phyloP scores from a whole-genome alignment of 192 early-diverging fungal genomes.

The Paraglomus occultum region DNA sequence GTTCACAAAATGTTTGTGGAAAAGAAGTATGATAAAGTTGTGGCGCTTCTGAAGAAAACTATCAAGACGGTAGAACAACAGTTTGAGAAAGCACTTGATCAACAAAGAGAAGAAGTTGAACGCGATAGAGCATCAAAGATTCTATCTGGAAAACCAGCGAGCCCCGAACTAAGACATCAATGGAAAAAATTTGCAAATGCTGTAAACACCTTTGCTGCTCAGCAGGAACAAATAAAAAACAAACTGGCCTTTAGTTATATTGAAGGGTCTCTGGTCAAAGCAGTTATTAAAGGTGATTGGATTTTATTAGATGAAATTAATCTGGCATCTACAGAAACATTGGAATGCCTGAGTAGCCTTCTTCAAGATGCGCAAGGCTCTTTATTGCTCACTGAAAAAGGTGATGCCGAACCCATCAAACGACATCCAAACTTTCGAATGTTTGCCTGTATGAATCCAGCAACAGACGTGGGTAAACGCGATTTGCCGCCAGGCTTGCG shows the following conservation, averaged over 20 bases:
- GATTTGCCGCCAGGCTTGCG: conserved; percentile 91
- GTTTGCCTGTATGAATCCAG: conserved; percentile 99
- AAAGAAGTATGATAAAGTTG: conserved; percentile 82
- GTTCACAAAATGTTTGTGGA: conserved; percentile 68
- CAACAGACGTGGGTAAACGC: conserved; percentile 96
- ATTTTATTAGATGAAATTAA: conserved; percentile 98
- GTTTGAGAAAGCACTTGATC: conserved; percentile 35
- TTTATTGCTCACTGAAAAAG: conserved; percentile 87
- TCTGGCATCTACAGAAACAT: conserved; percentile 92
- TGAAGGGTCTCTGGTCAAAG: conserved; percentile 90
- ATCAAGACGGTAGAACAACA: conserved; percentile 75
- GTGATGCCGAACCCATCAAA: conserved; percentile 78
- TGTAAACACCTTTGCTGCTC: conserved; percentile 71
- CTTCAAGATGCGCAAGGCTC: conserved; percentile 80
- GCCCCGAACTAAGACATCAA: conserved; percentile 51
- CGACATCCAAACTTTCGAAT: conserved; percentile 93
- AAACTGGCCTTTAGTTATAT: conserved; percentile 91
- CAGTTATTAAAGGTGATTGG: conserved; percentile 91
- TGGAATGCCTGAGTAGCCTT: conserved; percentile 88
- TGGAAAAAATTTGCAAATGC: conserved; percentile 74
- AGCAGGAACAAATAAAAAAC: conserved; percentile 64
- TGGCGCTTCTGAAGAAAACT: conserved; percentile 71
- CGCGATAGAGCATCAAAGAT: conserved; percentile 34
- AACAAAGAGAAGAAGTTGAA: conserved; percentile 36
- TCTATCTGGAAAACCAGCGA: conserved; percentile 32